phyloP scores from a whole-genome alignment of 2,329 filamentous ascomycete genomes.

The Ceratocystis huliohia region DNA sequence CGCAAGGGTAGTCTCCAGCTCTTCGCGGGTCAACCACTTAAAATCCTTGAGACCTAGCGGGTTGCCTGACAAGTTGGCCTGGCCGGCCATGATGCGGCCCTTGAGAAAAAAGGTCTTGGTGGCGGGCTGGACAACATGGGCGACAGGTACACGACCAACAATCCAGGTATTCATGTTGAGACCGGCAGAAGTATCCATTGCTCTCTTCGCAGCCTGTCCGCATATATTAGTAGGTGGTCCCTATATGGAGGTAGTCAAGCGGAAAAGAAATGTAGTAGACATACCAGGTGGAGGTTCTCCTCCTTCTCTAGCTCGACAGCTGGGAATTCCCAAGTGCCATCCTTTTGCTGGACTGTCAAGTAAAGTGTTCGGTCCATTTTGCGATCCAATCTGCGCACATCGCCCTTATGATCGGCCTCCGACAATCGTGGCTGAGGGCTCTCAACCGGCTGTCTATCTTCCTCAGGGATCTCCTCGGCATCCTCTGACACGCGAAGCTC shows the following conservation, averaged over 20 bases:
- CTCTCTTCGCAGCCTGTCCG: constrained; percentile 63
- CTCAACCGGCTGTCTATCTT: constrained; percentile 55
- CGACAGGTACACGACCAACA: constrained; percentile 78
- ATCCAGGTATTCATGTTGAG: constrained; percentile 99
- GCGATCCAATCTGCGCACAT: constrained; percentile 66
- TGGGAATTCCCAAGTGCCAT: constrained; percentile 72
- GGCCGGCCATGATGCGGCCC: constrained; percentile 91
- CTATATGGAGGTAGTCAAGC: background rate
- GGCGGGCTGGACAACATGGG: constrained; percentile 57
- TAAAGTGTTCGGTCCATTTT: constrained; percentile 74
- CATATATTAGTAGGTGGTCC: constrained; percentile 18
- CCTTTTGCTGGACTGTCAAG: constrained; percentile 62
- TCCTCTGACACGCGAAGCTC: constrained; percentile 50
- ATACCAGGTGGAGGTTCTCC: constrained; percentile 73
- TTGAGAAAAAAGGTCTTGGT: constrained; percentile 95
- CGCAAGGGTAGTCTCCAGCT: constrained; percentile 57
- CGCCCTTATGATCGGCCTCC: constrained; percentile 63
- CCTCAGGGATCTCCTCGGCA: constrained; percentile 44
- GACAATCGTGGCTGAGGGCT: constrained; percentile 57
- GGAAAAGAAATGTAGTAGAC: constrained; percentile 27
- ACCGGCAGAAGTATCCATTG: constrained; percentile 64
- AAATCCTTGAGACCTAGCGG: constrained; percentile 65
- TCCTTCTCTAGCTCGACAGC: constrained; percentile 52
- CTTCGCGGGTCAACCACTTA: constrained; percentile 83
- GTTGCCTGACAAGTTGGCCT: constrained; percentile 66